These are phyloP conservation scores for Auricularia sp. DNA, from an alignment of 768 basidiomycete genomes.

Conservation along the genomic window DNA sequence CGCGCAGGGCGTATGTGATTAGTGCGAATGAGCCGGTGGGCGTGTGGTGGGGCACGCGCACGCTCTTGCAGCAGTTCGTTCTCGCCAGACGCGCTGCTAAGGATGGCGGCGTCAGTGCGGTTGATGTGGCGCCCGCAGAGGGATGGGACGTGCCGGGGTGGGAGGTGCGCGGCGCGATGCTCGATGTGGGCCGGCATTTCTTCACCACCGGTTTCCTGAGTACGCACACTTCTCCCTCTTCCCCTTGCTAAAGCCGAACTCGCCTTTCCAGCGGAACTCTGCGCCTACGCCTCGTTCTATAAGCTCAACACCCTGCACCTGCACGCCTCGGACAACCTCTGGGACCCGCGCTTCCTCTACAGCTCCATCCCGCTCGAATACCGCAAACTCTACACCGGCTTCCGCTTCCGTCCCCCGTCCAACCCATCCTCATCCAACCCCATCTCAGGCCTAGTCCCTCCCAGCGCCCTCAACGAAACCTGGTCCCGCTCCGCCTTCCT, in stretches of 20 bases:
- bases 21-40: constrained; percentile 26
- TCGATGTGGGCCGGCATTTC: constrained; percentile 38
- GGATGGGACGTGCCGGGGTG: constrained; percentile 33
- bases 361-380: constrained; percentile 20
- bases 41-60: constrained; percentile 36
- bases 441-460: constrained; percentile 17
- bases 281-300: constrained; percentile 35
- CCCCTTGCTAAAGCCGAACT: not conserved
- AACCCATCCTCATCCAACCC: constrained; percentile 27
- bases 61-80: constrained; percentile 31
- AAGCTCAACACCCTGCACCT: constrained; percentile 35
- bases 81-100: not conserved
- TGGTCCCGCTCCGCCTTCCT: constrained; percentile 25
- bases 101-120: constrained; percentile 9
- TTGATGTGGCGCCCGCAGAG: constrained; percentile 22
- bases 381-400: constrained; percentile 31
- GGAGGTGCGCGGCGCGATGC: constrained; percentile 37
- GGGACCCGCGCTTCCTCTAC: constrained; percentile 30
- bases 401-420: constrained; percentile 31
- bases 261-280: constrained; percentile 26
- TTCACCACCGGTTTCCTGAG: constrained; percentile 30
- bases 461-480: constrained; percentile 28
- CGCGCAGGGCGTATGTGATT: constrained; percentile 21
- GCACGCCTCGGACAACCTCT: constrained; percentile 34
- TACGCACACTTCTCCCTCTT: constrained; percentile 9